phyloP scores from a whole-genome alignment of 441 rosid genomes.

The Gossypium lobatum region DNA sequence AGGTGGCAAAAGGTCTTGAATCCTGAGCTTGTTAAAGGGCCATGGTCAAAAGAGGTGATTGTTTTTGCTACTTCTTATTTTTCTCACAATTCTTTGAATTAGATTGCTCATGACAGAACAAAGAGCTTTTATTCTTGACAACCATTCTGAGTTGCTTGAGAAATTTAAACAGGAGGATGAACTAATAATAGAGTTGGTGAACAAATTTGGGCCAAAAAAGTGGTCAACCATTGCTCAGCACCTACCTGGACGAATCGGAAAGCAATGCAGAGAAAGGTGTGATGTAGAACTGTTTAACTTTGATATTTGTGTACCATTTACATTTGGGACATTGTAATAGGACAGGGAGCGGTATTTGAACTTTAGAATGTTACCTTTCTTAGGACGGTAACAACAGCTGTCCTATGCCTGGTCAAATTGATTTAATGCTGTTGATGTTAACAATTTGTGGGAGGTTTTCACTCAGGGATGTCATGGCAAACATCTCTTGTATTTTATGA shows the following conservation, averaged over 20 bases:
- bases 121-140: not conserved
- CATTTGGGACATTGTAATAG: not conserved
- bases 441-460: not conserved
- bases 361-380: not conserved
- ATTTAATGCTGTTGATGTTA: not conserved
- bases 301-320: not conserved
- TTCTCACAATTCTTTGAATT: slow-evolving; percentile 5
- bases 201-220: slow-evolving; percentile 83
- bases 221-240: slow-evolving; percentile 96
- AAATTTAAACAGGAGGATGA: slow-evolving; percentile 73
- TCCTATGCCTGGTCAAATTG: not conserved
- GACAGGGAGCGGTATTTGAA: not conserved
- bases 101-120: not conserved
- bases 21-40: slow-evolving; percentile 98
- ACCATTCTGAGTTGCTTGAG: slow-evolving; percentile 1
- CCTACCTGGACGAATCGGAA: slow-evolving; percentile 96
- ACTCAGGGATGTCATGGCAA: not conserved
- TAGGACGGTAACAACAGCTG: not conserved
- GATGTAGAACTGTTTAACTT: slow-evolving; percentile 6
- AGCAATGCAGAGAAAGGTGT: slow-evolving; percentile 97
- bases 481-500: not conserved
- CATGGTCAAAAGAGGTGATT: slow-evolving; percentile 97
- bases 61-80: slow-evolving; percentile 11
- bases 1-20: slow-evolving; percentile 99
- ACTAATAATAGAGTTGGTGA: slow-evolving; percentile 69